phyloP scores from a whole-genome alignment of 176 grass and related monocot genomes.

The Coix lacrymajobi region DNA sequence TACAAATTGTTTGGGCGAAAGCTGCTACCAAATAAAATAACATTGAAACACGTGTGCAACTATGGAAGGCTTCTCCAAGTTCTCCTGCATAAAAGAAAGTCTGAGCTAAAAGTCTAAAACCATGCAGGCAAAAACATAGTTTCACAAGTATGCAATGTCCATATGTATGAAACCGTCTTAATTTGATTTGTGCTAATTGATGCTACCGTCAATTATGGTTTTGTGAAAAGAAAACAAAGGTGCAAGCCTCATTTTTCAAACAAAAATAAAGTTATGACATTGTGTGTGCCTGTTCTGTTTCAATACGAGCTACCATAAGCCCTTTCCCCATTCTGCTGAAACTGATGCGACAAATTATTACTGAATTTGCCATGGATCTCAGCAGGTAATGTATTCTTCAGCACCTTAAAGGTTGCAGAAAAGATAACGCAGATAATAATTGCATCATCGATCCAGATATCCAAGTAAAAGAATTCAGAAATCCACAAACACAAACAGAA shows the following conservation, averaged over 20 bases:
- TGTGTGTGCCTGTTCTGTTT: background rate
- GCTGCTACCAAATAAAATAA: background rate
- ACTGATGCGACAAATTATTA: background rate
- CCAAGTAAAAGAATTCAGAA: background rate
- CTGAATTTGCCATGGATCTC: conserved; percentile 19
- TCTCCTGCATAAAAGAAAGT: background rate
- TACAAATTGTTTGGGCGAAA: background rate
- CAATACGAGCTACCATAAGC: background rate
- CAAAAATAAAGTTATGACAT: background rate
- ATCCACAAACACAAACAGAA: background rate
- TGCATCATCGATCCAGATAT: conserved; percentile 11
- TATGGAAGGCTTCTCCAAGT: background rate
- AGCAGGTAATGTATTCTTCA: conserved; percentile 24
- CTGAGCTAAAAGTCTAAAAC: background rate
- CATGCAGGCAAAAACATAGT: background rate
- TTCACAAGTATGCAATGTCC: background rate
- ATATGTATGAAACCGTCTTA: background rate
- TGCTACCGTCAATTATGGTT: background rate
- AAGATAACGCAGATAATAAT: conserved; percentile 39
- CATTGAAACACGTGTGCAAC: background rate
- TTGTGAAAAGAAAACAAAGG: background rate
- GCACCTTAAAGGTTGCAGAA: conserved; percentile 18
- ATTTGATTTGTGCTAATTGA: background rate
- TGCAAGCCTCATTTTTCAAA: background rate
- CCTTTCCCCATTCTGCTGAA: background rate